These are phyloP conservation scores for Microcyclospora pomicola DNA, from an alignment of 2,329 filamentous ascomycete genomes.

Conservation along the genomic window DNA sequence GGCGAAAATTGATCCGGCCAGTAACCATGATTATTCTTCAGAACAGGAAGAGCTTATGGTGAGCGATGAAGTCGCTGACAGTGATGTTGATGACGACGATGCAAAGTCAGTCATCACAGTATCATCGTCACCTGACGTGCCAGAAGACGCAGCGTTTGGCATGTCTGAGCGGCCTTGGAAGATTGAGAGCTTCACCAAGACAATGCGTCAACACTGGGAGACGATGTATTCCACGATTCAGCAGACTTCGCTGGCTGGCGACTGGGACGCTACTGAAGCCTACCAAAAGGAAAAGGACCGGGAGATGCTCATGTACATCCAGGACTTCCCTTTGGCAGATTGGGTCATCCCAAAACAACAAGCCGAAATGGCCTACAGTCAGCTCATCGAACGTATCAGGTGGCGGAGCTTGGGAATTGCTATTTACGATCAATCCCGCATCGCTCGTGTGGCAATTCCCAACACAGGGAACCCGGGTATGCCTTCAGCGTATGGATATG, in stretches of 20 bases:
- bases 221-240: conserved; percentile 13
- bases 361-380: conserved; percentile 11
- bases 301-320: conserved; percentile 11
- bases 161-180: conserved; percentile 12
- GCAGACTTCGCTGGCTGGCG: conserved; percentile 8
- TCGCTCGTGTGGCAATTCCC: conserved; percentile 1
- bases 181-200: conserved; percentile 5
- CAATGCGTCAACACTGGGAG: conserved; percentile 11
- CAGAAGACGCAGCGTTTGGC: neutral
- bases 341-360: conserved; percentile 16
- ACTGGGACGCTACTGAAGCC: conserved; percentile 16
- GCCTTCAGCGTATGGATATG: neutral
- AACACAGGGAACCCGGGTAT: neutral
- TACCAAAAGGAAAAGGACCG: conserved; percentile 15
- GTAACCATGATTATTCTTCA: too few relatives aligned
- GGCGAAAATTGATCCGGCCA: too few relatives aligned
- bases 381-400: conserved; percentile 14
- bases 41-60: too few relatives aligned
- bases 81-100: conserved; percentile 9
- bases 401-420: conserved; percentile 14
- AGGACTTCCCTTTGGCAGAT: conserved; percentile 13
- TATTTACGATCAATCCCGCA: conserved; percentile 12
- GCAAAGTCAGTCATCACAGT: conserved; percentile 11
- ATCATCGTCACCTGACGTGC: conserved; percentile 6
- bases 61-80: too few relatives aligned